Conservation (phyloP, 2,329 filamentous ascomycete species). For the Xylariaceae sp. region DNA sequence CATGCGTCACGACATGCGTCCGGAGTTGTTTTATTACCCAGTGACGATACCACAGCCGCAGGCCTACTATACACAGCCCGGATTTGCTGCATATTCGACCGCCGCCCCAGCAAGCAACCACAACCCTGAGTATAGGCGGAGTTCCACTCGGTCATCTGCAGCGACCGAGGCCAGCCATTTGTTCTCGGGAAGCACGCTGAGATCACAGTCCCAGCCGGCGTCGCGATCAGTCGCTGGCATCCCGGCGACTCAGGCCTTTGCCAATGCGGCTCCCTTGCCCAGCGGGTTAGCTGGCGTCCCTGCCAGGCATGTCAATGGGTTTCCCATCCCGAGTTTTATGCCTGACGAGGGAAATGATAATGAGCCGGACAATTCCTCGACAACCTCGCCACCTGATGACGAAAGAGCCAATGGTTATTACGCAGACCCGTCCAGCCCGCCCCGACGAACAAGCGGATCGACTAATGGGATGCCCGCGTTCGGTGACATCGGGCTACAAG, state of each 20-base stretch:
- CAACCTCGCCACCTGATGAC: conserved; percentile 41
- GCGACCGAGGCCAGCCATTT: conserved; percentile 40
- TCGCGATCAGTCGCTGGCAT: conserved; percentile 34
- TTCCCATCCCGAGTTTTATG: conserved; percentile 47
- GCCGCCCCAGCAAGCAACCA: conserved; percentile 44
- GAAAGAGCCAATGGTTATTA: conserved; percentile 36
- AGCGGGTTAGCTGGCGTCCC: conserved; percentile 29
- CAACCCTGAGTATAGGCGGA: conserved; percentile 47
- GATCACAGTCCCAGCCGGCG: conserved; percentile 61
- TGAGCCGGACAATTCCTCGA: conserved; percentile 35
- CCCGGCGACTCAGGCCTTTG: conserved; percentile 23
- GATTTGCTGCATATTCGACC: conserved; percentile 47
- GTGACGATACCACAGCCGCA: conserved; percentile 30
- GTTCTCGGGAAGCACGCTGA: conserved; percentile 46
- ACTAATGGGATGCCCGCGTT: conserved; percentile 36
- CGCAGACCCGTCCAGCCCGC: conserved; percentile 22
- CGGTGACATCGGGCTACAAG: conserved; percentile 36
- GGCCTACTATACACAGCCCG: conserved; percentile 40
- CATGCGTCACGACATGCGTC: conserved; percentile 43
- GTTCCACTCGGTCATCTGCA: conserved; percentile 46
- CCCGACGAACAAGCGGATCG: conserved; percentile 17
- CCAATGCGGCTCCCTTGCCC: conserved; percentile 25
- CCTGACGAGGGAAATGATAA: conserved; percentile 42
- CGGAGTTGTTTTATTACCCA: conserved; percentile 48
- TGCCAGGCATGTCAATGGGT: conserved; percentile 38